Evolutionary conservation across 148 eudicot genomes (phyloP).

Genomic region (Vaccinium myrtillus): DNA sequence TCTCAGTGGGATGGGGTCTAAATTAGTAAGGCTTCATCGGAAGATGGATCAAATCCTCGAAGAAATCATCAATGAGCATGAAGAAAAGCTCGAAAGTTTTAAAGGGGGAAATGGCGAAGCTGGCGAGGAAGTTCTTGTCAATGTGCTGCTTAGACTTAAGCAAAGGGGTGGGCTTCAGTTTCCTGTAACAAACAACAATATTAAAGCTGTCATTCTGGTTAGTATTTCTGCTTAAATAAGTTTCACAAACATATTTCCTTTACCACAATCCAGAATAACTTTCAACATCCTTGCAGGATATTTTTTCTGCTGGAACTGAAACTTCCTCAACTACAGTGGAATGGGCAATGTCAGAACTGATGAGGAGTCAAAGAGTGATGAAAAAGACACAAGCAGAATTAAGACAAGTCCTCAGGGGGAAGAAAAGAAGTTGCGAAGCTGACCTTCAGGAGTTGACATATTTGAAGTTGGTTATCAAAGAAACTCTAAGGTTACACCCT

Average conservation of each 20-base stretch:
- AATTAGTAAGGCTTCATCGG: constrained; percentile 4
- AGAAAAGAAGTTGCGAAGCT: background rate
- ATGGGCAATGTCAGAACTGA: constrained; percentile 15
- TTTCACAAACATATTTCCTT: background rate
- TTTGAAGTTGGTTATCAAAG: constrained; percentile 1
- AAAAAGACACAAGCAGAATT: constrained; percentile 10
- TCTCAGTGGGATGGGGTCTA: background rate
- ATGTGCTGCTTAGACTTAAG: constrained; percentile 5
- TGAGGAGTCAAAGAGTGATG: constrained; percentile 13
- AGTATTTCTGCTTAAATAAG: background rate
- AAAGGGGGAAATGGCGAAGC: background rate
- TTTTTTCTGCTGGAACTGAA: background rate
- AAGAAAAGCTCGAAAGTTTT: background rate
- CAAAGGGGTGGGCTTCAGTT: constrained; percentile 10
- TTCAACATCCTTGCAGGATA: background rate
- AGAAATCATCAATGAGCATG: constrained; percentile 12
- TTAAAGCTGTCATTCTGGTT: constrained; percentile 17
- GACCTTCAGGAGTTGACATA: background rate
- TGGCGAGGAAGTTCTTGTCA: background rate
- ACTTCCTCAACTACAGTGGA: background rate
- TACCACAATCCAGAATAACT: background rate
- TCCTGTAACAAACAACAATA: constrained; percentile 12
- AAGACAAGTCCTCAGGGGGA: constrained; percentile 9
- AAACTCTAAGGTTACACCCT: constrained; percentile 10
- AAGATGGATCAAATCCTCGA: background rate